Base-by-base conservation (phyloP, 768 basidiomycete genomes). In the Dioszegia crocea region DNA sequence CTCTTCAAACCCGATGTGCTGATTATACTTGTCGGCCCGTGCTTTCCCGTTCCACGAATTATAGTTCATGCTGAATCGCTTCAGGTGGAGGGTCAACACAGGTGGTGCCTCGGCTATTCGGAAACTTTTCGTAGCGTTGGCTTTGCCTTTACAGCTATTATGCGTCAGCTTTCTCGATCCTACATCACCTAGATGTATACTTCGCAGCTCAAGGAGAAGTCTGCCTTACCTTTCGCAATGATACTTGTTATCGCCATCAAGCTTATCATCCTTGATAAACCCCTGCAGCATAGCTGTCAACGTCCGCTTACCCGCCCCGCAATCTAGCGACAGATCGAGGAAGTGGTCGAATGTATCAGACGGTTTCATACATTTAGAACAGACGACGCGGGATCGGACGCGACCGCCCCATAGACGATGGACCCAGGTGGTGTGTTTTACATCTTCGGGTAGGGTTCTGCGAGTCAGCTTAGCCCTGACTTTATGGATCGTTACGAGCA, bases 341-440 rank as follows among this genome's bases (percentile, higher is more conserved):
- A 93, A 88, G 64, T 86, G 84, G 81, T 99, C 96, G 73, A 91
- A 93, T 2, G 96, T 99, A 78, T 99, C 96, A 76, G 89, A 92
- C 71, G 89, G 88, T 77, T 92, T 80, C 8, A 81, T 79, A 76
- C 96, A 99, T 60, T 83, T 82, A 29, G 79, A 78, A 78, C 96
- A 98, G 17, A 84, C 85, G 53, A 99, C 94, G 26, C 96, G 83
- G 9, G 93, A 97, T 23, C 93, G 88, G 43, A 97, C 79, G 54
- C 83, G 84, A 19, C 96, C 96, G 49, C 93, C 96, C 75, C 98
- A 99, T 24, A 97, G 83, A 68, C 86, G 87, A 78, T 96, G 88
- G 19, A 99, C 87, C 88, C 90, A 96, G 19, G 92, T 89, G 16
- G 90, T 89, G 70, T 93, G 88, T 2, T 78, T 78, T 51, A 77